phyloP scores from a whole-genome alignment of 2,329 filamentous ascomycete species.

The Colletotrichum melonis region DNA sequence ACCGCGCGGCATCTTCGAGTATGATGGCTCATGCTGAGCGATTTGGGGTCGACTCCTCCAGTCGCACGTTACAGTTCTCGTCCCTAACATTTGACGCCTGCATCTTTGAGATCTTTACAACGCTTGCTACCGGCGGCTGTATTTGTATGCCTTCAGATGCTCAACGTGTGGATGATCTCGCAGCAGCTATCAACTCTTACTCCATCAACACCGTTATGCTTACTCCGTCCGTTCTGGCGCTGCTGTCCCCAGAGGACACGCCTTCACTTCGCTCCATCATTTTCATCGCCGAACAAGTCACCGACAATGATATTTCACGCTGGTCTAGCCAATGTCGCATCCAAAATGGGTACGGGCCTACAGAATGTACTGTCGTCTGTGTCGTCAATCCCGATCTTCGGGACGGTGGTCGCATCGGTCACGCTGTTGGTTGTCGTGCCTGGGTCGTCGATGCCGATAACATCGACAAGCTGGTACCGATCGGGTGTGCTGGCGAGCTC shows the following conservation, averaged over 20 bases:
- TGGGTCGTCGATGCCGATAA: constrained; percentile 47
- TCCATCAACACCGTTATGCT: constrained; percentile 64
- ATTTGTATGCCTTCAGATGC: constrained; percentile 66
- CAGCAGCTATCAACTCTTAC: constrained; percentile 60
- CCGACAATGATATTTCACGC: constrained; percentile 33
- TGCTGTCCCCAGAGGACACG: constrained; percentile 48
- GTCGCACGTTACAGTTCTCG: constrained; percentile 55
- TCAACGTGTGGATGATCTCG: constrained; percentile 60
- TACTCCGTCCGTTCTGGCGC: constrained; percentile 66
- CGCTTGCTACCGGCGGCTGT: constrained; percentile 66
- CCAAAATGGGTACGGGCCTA: constrained; percentile 41
- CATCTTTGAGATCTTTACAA: constrained; percentile 62
- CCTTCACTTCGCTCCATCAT: constrained; percentile 51
- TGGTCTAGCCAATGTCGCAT: constrained; percentile 39
- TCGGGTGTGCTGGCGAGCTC: constrained; percentile 49
- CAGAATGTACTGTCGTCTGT: constrained; percentile 56
- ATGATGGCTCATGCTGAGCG: not conserved
- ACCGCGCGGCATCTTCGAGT: not conserved
- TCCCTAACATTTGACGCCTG: constrained; percentile 64
- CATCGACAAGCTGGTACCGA: constrained; percentile 42
- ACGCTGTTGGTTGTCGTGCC: constrained; percentile 32
- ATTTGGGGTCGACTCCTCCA: constrained; percentile 15
- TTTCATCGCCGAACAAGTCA: constrained; percentile 41
- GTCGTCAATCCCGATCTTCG: constrained; percentile 44
- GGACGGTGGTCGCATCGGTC: constrained; percentile 38